Base-by-base conservation (phyloP, 768 basidiomycete species). In the Sarcodon aspratus region DNA sequence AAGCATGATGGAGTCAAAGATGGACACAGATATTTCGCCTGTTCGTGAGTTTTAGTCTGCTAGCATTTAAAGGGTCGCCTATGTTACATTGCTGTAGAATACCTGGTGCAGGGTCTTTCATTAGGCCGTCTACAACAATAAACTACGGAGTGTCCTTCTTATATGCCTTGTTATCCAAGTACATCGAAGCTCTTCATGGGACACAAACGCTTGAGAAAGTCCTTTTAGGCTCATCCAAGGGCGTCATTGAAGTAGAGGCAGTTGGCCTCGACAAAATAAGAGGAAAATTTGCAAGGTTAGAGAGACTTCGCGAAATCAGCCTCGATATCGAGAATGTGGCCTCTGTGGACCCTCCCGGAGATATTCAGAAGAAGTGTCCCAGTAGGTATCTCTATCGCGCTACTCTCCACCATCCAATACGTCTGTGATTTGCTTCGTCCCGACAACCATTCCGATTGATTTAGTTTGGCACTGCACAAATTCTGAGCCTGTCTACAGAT, bases 1-100 rank as follows among this genome's bases (percentile, higher is more conserved):
- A 94, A 86, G 62, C 93, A 97, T 61, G 79, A 85, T 55, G 95
- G 95, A 6, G 61, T 71, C 54, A 87, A 90, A 59, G 80, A 89
- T 54, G 84, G 80, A 44, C 75, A 71, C 53, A 73, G 70, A 36
- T 93, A 95, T 64, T 98, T 97, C 62, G 59, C 66, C 42, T 89
- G 85, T 67, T 68, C 74, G 89, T 91, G 65, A 69, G 79, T 54
- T 27, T 21, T 15, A 18, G 46, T 45, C 44, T 36, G 33, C 44
- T 47, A 36, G 21, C 33, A n/a, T 21, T 43, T 44, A 50, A 49
- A 52, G 40, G 43, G 48, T 37, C 40, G 35, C 31, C 12, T 13
- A 21, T 31, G 5, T 7, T 15, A 27, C 10, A 32, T 46, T 18
- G 12, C 35, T 45, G 33, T 59, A 90, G 88, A 42, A 62, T 75